Evolutionary conservation across 495 filamentous ascomycete genomes (phyloP), one percentile per base, ranked within the genome.

Genomic region (Articulospora tetracladia): DNA sequence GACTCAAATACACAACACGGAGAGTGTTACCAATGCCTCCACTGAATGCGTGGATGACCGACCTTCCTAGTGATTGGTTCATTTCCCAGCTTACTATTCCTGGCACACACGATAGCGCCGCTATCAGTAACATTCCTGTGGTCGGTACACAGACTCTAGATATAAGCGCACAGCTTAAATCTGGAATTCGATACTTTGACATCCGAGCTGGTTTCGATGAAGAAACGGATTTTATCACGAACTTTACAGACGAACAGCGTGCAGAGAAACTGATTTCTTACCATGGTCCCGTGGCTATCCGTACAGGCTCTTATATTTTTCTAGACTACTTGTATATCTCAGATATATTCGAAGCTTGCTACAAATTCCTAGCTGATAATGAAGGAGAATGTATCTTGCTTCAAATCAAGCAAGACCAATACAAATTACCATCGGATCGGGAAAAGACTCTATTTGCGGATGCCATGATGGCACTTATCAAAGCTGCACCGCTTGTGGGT

Each of bases 1-100:
- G 3, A 15, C 39, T 44, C 11, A 7, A 44, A 19, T 44, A 44
- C 17, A 44, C 15, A 19, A 44, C 39, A 44, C 4, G 39, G 23
- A 60, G 66, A 26, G 58, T 65, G 1, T 55, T 72, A 6, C 60
- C 66, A 7, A 13, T 34, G 22, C 70, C 68, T 28, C 57, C 57
- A 1, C 19, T 64, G 20, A 50, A 39, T 15, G 36, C 61, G 15
- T 64, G 61, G 61, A 64, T 64, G 56, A 48, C 34, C 0, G 36
- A 59, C 24, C 51, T 64, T n/a, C 61, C 61, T 15, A 48, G 60
- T 23, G 41, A 64, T 47, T 55, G 56, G 3, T 27, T 64, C 3
- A 8, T 64, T 22, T 64, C 56, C 12, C 47, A 59, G 34, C 55
- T 64, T 8, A 64, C 61, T 0, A 32, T 64, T 28, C 61, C 61